Base-by-base conservation (phyloP, 2,329 filamentous ascomycete species). In the Fusarium dimerum region DNA sequence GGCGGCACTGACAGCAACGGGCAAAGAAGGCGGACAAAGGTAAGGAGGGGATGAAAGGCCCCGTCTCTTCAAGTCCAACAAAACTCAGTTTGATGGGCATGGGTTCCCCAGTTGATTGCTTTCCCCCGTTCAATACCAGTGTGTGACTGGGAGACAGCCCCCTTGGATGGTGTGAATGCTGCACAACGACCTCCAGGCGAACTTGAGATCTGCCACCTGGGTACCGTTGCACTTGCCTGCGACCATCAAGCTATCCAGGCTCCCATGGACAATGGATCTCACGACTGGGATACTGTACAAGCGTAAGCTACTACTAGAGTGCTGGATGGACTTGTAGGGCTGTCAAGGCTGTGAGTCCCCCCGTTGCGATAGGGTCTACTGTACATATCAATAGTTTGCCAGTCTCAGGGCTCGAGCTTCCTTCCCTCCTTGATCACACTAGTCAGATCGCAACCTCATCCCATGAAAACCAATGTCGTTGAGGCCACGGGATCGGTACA, bases 231-330 rank as follows among this genome's bases (percentile, higher is more conserved):
- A 54, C 42, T 15, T 46, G 45, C 42, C 45, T 42, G 18, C 50
- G 45, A 52, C n/a, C 47, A 50, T 50, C 38, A 40, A 47, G 29
- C 41, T 59, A 52, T 51, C 48, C 30, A 15, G 49, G 18, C 51
- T 50, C 45, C 48, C 54, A 43, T 58, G 40, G 43, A 30, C 20
- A 7, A 26, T 26, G 20, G 20, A 26, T 26, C 20, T 38, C 44
- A 41, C 40, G 44, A 12, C 59, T 55, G 51, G 59, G 56, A 58
- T 62, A 41, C 40, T 40, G 40, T 45, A 48, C 59, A 58, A 52
- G 56, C 54, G 20, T 26, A 26, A 26, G 5, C 51, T 55, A 40
- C 18, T 50, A 48, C 46, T 47, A 34, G 40, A 45, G 47, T 36
- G 13, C 13, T 36, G 13, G 20, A 12, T 36, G 10, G 13, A 36